These are phyloP conservation scores for Colletotrichum spaethianum DNA, from an alignment of 2,329 filamentous ascomycete species.

Conservation along the genomic window DNA sequence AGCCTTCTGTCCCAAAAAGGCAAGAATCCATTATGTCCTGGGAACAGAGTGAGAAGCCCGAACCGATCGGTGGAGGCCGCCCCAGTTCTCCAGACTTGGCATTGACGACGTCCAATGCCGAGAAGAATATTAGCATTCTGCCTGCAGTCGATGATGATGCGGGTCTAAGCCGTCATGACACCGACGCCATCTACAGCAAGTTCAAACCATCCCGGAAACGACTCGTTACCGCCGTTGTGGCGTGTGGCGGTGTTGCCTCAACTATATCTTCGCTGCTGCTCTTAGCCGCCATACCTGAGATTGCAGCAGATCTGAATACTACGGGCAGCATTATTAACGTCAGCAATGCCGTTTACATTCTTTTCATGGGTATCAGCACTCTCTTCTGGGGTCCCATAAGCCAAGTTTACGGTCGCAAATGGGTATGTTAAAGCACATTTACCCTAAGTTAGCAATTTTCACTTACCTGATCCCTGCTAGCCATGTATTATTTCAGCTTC, in stretches of 20 bases:
- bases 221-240: constrained; percentile 32
- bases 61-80: background rate
- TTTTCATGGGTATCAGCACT: constrained; percentile 78
- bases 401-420: constrained; percentile 68
- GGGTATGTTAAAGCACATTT: constrained; percentile 53
- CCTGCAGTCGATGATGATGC: constrained; percentile 13
- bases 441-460: constrained; percentile 39
- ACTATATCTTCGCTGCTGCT: constrained; percentile 58
- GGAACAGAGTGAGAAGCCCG: constrained; percentile 13
- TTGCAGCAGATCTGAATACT: constrained; percentile 75
- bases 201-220: constrained; percentile 25
- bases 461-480: background rate
- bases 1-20: background rate
- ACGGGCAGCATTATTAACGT: constrained; percentile 78
- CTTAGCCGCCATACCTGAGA: constrained; percentile 80
- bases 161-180: constrained; percentile 32
- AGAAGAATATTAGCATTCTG: constrained; percentile 23
- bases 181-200: constrained; percentile 28
- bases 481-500: constrained; percentile 44
- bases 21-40: constrained; percentile 14
- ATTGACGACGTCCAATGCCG: constrained; percentile 33
- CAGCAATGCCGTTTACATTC: constrained; percentile 79
- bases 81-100: constrained; percentile 6
- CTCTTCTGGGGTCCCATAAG: constrained; percentile 78
- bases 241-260: constrained; percentile 31